Evolutionary conservation across 2,329 filamentous ascomycete genomes (phyloP).

Genomic region (Ophiosphaerella herpotricha): DNA sequence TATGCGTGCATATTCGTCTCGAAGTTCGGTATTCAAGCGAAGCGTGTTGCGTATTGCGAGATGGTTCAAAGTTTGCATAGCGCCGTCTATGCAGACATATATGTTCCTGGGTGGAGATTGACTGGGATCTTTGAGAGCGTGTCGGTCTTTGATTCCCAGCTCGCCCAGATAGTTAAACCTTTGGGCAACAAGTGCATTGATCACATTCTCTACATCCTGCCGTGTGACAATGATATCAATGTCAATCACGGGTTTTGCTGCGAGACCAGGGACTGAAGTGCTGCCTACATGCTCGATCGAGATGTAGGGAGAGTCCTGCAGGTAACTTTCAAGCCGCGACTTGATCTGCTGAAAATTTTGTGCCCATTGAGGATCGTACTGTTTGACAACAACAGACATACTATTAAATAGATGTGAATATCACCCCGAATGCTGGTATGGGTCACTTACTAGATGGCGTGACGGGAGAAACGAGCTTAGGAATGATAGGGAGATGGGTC

Average conservation of each 20-base stretch:
- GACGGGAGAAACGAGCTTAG: too few species aligned
- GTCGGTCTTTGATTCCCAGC: conserved; percentile 42
- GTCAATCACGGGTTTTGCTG: conserved; percentile 40
- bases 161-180: conserved; percentile 46
- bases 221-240: conserved; percentile 32
- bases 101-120: conserved; percentile 37
- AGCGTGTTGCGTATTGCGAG: conserved; percentile 45
- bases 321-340: conserved; percentile 12
- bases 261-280: conserved; percentile 39
- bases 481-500: too few species aligned
- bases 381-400: conserved; percentile 30
- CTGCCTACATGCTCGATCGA: conserved; percentile 44
- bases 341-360: conserved; percentile 32
- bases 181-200: conserved; percentile 35
- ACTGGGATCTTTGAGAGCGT: conserved; percentile 40
- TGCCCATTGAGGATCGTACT: conserved; percentile 37
- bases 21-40: conserved; percentile 30
- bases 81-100: conserved; percentile 45
- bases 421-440: too few species aligned
- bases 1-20: conserved; percentile 33
- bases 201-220: conserved; percentile 27
- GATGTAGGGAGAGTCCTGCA: conserved; percentile 14
- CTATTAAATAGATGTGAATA: neutral
- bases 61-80: conserved; percentile 44
- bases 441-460: too few species aligned